These are phyloP conservation scores for Nitzschia sp. DNA, from an alignment of 108 stramenopile species.

Conservation along the genomic window DNA sequence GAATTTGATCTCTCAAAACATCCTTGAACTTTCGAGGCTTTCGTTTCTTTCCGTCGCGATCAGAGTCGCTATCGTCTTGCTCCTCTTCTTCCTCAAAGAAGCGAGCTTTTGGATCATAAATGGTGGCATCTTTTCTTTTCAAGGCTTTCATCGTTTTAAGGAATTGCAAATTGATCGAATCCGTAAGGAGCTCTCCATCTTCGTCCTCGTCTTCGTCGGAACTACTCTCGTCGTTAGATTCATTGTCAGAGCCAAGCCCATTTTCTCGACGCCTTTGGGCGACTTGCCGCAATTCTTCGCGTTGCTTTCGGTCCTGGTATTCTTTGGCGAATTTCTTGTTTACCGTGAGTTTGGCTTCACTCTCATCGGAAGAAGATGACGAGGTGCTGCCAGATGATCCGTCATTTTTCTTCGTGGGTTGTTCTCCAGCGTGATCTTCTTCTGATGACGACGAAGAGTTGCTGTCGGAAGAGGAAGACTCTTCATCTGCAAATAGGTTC, in stretches of 20 bases:
- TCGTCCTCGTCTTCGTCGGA: constrained; percentile 51
- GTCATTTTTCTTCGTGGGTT: not conserved
- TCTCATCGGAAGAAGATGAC: not conserved
- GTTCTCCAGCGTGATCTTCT: not conserved
- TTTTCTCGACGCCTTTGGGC: constrained; percentile 55
- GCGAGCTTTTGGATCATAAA: constrained; percentile 66
- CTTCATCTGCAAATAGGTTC: constrained; percentile 31
- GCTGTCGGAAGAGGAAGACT: not conserved
- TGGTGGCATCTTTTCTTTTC: constrained; percentile 66
- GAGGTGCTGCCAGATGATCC: not conserved
- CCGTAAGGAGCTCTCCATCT: constrained; percentile 59
- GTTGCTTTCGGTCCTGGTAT: constrained; percentile 73
- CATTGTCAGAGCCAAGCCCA: constrained; percentile 15
- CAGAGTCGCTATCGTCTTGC: constrained; percentile 19
- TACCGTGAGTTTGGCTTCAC: constrained; percentile 36
- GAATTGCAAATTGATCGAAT: constrained; percentile 72
- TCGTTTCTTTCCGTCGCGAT: constrained; percentile 15
- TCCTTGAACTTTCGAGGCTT: constrained; percentile 90
- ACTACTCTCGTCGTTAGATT: constrained; percentile 34
- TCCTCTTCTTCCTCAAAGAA: constrained; percentile 69
- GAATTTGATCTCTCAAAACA: constrained; percentile 92
- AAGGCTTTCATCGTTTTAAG: constrained; percentile 78
- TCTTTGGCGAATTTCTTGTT: constrained; percentile 73
- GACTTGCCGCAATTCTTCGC: constrained; percentile 65
- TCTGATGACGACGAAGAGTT: constrained; percentile 22